Percentiles rank a stretch among this genome's conserved stretches.
phyloP scores from a whole-genome alignment of 768 basidiomycete species.

The Psilocybe tampanensis region DNA sequence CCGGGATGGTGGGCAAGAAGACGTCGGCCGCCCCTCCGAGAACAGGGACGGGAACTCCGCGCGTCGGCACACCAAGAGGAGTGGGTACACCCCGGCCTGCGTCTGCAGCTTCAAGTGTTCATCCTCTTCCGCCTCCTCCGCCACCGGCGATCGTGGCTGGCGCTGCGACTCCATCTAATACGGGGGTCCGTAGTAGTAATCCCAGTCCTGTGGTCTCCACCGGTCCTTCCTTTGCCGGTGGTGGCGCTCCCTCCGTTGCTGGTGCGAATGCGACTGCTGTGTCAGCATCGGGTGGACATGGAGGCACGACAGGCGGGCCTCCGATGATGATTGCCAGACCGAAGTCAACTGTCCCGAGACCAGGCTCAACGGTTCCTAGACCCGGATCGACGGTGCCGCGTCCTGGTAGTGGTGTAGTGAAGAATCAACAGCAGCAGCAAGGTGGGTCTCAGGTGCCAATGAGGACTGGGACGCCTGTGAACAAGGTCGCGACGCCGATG shows the following conservation, averaged over 20 bases:
- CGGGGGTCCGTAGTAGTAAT: neutral
- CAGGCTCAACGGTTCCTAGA: constrained; percentile 29
- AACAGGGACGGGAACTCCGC: constrained; percentile 15
- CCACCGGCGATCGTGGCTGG: constrained; percentile 12
- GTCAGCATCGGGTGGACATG: neutral
- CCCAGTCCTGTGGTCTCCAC: neutral
- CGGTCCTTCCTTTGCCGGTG: constrained; percentile 4
- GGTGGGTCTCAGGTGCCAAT: constrained; percentile 16
- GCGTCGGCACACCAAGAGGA: constrained; percentile 23
- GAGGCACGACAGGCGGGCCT: neutral
- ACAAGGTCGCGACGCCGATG: constrained; percentile 11
- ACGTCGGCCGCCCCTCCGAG: constrained; percentile 8
- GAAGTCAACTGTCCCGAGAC: constrained; percentile 25
- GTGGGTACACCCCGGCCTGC: constrained; percentile 35
- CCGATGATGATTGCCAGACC: neutral
- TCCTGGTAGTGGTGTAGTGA: constrained; percentile 29
- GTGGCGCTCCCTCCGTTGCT: neutral
- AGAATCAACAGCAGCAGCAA: constrained; percentile 13
- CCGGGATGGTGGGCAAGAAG: constrained; percentile 28
- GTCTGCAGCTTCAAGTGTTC: constrained; percentile 10
- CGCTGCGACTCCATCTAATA: neutral
- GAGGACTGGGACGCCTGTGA: constrained; percentile 12
- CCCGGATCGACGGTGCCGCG: constrained; percentile 30
- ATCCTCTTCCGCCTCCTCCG: constrained; percentile 18
- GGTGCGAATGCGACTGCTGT: neutral